A percentile compares a stretch with the other conserved stretches of the same genome.
These are phyloP conservation scores for Candida sanyaensis DNA, from an alignment of 1,139 yeast species.

Conservation along the genomic window DNA sequence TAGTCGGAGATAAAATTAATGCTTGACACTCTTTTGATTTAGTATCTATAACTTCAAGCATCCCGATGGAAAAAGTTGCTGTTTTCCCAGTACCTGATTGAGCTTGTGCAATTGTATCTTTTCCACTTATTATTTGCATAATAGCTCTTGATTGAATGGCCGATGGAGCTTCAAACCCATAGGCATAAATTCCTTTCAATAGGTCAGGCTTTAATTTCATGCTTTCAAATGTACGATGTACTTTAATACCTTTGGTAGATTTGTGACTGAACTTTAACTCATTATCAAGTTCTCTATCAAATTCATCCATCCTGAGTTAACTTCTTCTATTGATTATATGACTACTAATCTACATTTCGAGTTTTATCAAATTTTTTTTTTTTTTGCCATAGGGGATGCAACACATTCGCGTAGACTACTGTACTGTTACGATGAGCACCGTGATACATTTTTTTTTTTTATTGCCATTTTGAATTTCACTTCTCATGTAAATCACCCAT, in stretches of 20 bases:
- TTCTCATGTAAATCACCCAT: neutral
- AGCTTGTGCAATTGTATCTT: conserved; percentile 95
- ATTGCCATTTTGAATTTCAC: neutral
- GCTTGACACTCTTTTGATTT: conserved; percentile 75
- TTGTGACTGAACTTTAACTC: conserved; percentile 55
- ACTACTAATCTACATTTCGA: too few species aligned
- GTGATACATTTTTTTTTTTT: neutral
- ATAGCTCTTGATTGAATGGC: conserved; percentile 96
- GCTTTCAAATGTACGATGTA: conserved; percentile 70
- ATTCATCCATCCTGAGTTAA: conserved; percentile 29
- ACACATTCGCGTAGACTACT: too few species aligned
- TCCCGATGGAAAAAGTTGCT: conserved; percentile 92
- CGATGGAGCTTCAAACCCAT: conserved; percentile 93
- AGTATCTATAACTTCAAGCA: conserved; percentile 78
- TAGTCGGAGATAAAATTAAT: conserved; percentile 87
- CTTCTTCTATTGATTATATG: neutral
- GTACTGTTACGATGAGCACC: neutral
- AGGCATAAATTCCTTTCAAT: conserved; percentile 76
- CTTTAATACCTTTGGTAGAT: conserved; percentile 62
- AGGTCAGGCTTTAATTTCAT: conserved; percentile 75
- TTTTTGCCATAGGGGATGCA: neutral
- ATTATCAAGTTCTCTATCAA: conserved; percentile 59
- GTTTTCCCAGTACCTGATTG: conserved; percentile 99
- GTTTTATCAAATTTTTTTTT: neutral
- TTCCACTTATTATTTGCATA: conserved; percentile 85